Evolutionary conservation across 1,284 basidiomycete genomes (phyloP).

Genomic region (Inonotus hispidus): DNA sequence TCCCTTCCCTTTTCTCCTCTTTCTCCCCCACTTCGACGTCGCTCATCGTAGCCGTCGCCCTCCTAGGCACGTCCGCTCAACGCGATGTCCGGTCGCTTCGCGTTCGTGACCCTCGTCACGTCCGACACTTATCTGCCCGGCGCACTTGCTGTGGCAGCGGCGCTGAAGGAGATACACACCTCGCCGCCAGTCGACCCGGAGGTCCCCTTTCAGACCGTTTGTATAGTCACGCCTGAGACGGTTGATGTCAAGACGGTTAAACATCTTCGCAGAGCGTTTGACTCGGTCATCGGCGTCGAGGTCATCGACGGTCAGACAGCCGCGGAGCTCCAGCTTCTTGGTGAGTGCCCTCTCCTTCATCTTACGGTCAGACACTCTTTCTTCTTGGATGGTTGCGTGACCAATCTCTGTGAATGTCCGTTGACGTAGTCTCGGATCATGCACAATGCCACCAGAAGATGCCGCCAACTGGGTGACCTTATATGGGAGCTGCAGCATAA

Average conservation of each 20-base stretch:
- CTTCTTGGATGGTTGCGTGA: neutral
- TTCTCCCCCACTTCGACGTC: neutral
- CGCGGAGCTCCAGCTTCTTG: slow-evolving; percentile 72
- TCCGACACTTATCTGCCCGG: slow-evolving; percentile 91
- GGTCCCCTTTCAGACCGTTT: slow-evolving; percentile 79
- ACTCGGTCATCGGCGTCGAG: slow-evolving; percentile 89
- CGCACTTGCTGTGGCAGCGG: slow-evolving; percentile 80
- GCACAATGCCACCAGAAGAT: neutral
- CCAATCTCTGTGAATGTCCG: neutral
- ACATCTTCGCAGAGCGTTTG: slow-evolving; percentile 74
- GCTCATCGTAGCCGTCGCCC: neutral
- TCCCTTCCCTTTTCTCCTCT: neutral
- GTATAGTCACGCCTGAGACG: slow-evolving; percentile 89
- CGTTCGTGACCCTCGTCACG: slow-evolving; percentile 87
- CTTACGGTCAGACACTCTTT: too few relatives aligned
- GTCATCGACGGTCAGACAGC: slow-evolving; percentile 65
- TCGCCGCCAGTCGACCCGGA: slow-evolving; percentile 47
- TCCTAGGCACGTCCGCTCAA: neutral
- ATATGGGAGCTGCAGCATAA: neutral
- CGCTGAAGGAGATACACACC: slow-evolving; percentile 76
- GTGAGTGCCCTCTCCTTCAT: slow-evolving; percentile 44
- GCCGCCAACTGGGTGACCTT: neutral
- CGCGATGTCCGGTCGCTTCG: slow-evolving; percentile 59
- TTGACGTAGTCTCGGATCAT: neutral
- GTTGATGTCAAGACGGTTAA: slow-evolving; percentile 85